Percentiles rank a stretch among this genome's conserved stretches.
Evolutionary conservation across 345 rosid species (phyloP).

Genomic region (Salix arbutifolia): DNA sequence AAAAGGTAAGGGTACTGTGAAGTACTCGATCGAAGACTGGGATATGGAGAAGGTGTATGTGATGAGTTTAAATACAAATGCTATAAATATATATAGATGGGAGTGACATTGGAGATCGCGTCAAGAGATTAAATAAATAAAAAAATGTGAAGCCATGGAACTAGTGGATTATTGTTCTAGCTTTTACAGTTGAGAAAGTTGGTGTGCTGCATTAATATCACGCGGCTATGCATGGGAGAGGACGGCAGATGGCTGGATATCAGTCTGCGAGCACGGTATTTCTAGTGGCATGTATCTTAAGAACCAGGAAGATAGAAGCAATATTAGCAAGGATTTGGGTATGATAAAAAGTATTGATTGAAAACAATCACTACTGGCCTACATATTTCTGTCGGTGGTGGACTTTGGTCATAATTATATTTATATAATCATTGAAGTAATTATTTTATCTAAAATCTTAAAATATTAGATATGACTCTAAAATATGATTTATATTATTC

Average conservation of each 20-base stretch:
- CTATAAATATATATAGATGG: slow-evolving; percentile 18
- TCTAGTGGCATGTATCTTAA: background rate
- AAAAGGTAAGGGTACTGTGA: background rate
- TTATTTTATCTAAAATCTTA: too few species aligned
- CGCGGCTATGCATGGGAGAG: slow-evolving; percentile 18
- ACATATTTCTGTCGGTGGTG: background rate
- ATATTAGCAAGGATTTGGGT: too few species aligned
- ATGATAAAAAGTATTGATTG: too few species aligned
- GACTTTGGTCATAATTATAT: background rate
- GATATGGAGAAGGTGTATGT: background rate
- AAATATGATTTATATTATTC: too few species aligned
- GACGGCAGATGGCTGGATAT: background rate
- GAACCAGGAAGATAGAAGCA: background rate
- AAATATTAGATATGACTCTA: too few species aligned
- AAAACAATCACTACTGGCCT: background rate
- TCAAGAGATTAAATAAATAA: background rate
- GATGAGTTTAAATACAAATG: slow-evolving; percentile 15
- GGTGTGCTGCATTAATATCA: slow-evolving; percentile 29
- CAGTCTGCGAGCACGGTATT: background rate
- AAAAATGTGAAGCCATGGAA: background rate
- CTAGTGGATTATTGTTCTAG: background rate
- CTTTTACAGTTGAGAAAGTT: slow-evolving; percentile 25
- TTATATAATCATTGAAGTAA: too few species aligned
- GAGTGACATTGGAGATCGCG: background rate
- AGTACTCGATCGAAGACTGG: background rate